Conservation (phyloP, 305 asterid genomes). For the Ilex paraguariensis region DNA sequence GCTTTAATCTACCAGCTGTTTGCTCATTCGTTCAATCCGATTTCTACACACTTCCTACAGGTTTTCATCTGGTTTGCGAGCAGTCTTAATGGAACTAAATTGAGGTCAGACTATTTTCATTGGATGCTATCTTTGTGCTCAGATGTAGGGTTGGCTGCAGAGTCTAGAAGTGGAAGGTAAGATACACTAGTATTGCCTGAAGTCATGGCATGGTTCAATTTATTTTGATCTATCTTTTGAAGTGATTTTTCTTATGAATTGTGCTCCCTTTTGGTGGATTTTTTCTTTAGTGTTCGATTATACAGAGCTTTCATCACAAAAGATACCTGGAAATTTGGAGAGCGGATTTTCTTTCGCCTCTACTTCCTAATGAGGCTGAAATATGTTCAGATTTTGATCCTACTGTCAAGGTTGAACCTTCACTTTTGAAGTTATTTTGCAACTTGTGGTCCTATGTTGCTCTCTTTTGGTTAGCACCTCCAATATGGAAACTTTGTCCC, state of each 20-base stretch:
- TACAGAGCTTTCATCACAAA: constrained; percentile 22
- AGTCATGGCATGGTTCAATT: constrained; percentile 15
- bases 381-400: constrained; percentile 98
- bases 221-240: not conserved
- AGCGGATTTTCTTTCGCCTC: constrained; percentile 99
- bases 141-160: constrained; percentile 99
- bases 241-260: not conserved
- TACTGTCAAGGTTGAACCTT: constrained; percentile 80
- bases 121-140: constrained; percentile 99
- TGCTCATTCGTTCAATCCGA: constrained; percentile 81
- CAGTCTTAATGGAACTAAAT: constrained; percentile 60
- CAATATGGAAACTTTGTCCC: constrained; percentile 55
- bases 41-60: constrained; percentile 98
- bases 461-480: constrained; percentile 98
- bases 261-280: not conserved
- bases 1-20: constrained; percentile 26
- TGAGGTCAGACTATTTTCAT: too few species aligned
- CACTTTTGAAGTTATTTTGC: constrained; percentile 88
- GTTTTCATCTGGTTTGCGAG: constrained; percentile 81
- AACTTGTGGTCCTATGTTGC: constrained; percentile 99
- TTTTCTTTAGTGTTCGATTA: not conserved
- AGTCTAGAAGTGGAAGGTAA: constrained; percentile 92
- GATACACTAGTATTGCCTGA: constrained; percentile 23
- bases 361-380: constrained; percentile 97
- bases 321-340: constrained; percentile 44